Evolutionary conservation across 345 rosid genomes (phyloP).

Genomic region (Corchorus olitorius): DNA sequence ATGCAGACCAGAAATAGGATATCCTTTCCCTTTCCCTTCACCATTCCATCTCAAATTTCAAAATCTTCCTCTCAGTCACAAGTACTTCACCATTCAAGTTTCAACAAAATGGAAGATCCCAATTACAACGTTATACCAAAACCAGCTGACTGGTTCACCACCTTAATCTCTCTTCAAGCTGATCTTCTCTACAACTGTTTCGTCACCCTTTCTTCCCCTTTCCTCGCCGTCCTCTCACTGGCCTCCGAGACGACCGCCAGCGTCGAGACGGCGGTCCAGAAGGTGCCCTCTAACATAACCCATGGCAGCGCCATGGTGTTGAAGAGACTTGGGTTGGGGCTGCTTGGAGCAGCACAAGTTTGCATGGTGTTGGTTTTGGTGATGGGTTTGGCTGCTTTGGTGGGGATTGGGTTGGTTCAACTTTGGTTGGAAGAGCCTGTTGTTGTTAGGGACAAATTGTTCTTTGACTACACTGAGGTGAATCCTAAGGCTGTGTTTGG

Average conservation of each 20-base stretch:
- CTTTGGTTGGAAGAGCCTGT: constrained; percentile 71
- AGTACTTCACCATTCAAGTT: neutral
- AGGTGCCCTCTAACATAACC: constrained; percentile 17
- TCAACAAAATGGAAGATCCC: too few relatives aligned
- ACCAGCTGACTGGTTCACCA: constrained; percentile 47
- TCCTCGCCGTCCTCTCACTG: constrained; percentile 36
- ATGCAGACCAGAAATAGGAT: too few relatives aligned
- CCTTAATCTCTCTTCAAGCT: constrained; percentile 44
- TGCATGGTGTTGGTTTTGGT: constrained; percentile 43
- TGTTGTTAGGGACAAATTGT: constrained; percentile 49
- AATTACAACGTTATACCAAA: constrained; percentile 23
- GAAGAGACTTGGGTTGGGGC: constrained; percentile 52
- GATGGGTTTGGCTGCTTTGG: constrained; percentile 44
- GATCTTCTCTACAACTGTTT: constrained; percentile 55
- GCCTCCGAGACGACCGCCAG: constrained; percentile 32
- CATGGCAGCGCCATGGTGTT: constrained; percentile 21
- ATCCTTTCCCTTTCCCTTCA: neutral
- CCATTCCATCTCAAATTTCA: too few relatives aligned
- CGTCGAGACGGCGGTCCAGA: constrained; percentile 42
- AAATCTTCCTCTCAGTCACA: neutral
- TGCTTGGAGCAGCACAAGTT: constrained; percentile 59
- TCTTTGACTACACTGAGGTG: constrained; percentile 65
- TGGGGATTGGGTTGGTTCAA: constrained; percentile 61
- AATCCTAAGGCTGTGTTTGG: constrained; percentile 58
- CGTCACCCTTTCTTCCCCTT: constrained; percentile 51